These are phyloP conservation scores for Diversispora epigaea DNA, from an alignment of 192 early-diverging fungal species.

Conservation along the genomic window DNA sequence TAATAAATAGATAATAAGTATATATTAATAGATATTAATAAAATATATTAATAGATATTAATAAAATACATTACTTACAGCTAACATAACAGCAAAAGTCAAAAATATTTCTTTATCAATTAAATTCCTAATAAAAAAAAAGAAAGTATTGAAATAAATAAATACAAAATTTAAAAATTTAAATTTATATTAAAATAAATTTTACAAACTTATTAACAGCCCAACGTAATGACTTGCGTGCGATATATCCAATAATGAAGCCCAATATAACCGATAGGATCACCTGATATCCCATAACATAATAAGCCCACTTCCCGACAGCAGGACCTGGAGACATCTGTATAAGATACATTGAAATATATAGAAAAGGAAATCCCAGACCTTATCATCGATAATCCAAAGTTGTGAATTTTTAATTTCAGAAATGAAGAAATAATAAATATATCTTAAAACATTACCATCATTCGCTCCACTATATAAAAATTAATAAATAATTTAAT, in stretches of 20 bases:
- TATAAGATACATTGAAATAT: conserved; percentile 72
- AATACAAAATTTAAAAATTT: background rate
- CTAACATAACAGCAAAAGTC: conserved; percentile 69
- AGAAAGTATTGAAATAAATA: background rate
- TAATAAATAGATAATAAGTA: background rate
- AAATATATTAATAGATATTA: background rate
- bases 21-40: background rate
- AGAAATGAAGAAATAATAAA: background rate
- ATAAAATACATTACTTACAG: conserved; percentile 35
- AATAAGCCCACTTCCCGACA: conserved; percentile 71
- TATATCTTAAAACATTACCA: conserved; percentile 38
- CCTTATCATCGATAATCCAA: conserved; percentile 25
- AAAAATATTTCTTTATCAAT: conserved; percentile 81
- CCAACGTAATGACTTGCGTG: conserved; percentile 61
- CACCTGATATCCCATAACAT: conserved; percentile 74
- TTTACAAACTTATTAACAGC: conserved; percentile 59
- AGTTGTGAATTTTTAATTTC: background rate
- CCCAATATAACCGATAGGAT: conserved; percentile 70
- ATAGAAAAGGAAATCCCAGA: conserved; percentile 79
- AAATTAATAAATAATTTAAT: background rate
- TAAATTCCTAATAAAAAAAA: conserved; percentile 33
- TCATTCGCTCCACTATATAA: conserved; percentile 75
- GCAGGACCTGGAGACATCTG: conserved; percentile 53
- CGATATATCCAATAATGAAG: conserved; percentile 63
- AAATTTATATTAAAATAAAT: background rate